Conservation (phyloP, 163 green algal genomes). For the Chlorella variabilis region DNA sequence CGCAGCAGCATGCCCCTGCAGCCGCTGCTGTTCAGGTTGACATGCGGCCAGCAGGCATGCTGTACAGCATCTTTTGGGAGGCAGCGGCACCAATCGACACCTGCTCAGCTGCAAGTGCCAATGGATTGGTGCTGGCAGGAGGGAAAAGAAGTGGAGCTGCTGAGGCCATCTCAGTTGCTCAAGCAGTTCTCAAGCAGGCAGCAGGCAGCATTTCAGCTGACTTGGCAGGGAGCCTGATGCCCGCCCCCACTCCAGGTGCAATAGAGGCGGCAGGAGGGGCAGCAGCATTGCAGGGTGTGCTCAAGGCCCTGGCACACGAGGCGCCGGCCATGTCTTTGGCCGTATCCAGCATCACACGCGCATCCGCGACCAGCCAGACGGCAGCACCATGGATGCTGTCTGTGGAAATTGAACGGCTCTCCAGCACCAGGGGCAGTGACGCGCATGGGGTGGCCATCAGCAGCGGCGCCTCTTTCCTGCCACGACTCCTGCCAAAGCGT, state of each 20-base stretch:
- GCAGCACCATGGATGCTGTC: neutral
- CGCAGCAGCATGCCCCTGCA: no score
- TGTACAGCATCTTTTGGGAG: conserved; percentile 34
- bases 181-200: conserved; percentile 2
- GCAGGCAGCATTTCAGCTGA: neutral
- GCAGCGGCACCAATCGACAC: neutral
- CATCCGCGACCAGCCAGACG: neutral
- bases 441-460: conserved; percentile 22
- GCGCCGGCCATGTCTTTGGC: conserved; percentile 10
- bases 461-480: neutral
- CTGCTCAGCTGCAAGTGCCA: no score
- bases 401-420: neutral
- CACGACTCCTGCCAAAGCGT: conserved; percentile 21
- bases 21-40: neutral
- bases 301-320: conserved; percentile 49
- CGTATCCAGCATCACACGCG: neutral
- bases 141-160: neutral
- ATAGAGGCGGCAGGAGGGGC: neutral
- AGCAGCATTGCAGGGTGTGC: conserved; percentile 37
- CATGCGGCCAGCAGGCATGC: neutral
- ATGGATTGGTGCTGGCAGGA: neutral
- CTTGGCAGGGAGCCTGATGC: neutral
- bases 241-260: neutral
- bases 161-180: conserved; percentile 1
- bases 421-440: neutral